Evolutionary conservation across 768 basidiomycete species (phyloP).

Genomic region (Terana coerulea): DNA sequence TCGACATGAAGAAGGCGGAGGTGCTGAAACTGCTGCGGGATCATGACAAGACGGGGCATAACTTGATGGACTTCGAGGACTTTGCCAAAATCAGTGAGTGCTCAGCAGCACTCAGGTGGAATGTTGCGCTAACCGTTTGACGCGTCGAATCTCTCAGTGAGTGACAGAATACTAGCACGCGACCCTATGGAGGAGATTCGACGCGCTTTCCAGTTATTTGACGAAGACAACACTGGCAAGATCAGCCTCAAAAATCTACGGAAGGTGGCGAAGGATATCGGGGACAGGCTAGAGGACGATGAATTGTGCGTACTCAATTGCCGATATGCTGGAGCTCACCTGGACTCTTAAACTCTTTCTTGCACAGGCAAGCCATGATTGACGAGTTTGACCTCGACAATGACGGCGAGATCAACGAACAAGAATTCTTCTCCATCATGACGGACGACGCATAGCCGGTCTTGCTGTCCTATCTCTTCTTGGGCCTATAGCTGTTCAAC

Average conservation of each 20-base stretch:
- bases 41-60: constrained; percentile 78
- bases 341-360: not conserved
- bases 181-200: constrained; percentile 97
- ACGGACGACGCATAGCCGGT: constrained; percentile 72
- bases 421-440: constrained; percentile 97
- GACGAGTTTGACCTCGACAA: constrained; percentile 99
- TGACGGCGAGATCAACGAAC: constrained; percentile 95
- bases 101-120: not conserved
- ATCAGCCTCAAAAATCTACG: constrained; percentile 88
- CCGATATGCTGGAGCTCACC: not conserved
- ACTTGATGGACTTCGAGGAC: constrained; percentile 88
- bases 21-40: constrained; percentile 92
- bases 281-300: constrained; percentile 91
- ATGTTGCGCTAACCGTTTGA: constrained; percentile 4
- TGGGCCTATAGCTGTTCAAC: not conserved
- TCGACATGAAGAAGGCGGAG: constrained; percentile 98
- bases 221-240: constrained; percentile 93
- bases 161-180: constrained; percentile 85
- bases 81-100: constrained; percentile 84
- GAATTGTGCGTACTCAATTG: constrained; percentile 72
- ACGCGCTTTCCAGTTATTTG: constrained; percentile 94
- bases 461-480: not conserved
- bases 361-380: constrained; percentile 94
- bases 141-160: constrained; percentile 54
- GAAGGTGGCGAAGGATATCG: constrained; percentile 95